Evolutionary conservation across 2,329 filamentous ascomycete genomes (phyloP), one percentile per base, ranked within the genome.

Genomic region (Talaromyces sp.): DNA sequence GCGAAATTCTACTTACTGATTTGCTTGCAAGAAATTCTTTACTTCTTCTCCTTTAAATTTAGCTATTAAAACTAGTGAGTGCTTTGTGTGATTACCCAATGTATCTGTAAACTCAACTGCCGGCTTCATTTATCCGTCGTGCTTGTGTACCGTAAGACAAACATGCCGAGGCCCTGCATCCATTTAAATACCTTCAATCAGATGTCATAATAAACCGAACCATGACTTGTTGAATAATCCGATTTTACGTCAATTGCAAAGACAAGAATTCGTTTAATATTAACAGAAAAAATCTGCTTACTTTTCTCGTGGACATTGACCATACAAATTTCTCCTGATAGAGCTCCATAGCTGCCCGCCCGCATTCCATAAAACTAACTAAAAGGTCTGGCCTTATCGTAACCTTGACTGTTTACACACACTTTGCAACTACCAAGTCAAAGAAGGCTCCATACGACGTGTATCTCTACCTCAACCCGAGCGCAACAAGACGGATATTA

Each of bases 81-180:
- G n/a, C n/a, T n/a, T n/a, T n/a, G n/a, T n/a, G n/a, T n/a, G n/a
- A n/a, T n/a, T n/a, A n/a, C n/a, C n/a, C n/a, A n/a, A n/a, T n/a
- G n/a, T n/a, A n/a, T n/a, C n/a, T n/a, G n/a, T n/a, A n/a, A n/a
- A n/a, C n/a, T n/a, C n/a, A n/a, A n/a, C n/a, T n/a, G n/a, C n/a
- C n/a, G n/a, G n/a, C n/a, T n/a, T n/a, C n/a, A n/a, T n/a, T n/a
- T n/a, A n/a, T n/a, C n/a, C n/a, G n/a, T n/a, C n/a, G n/a, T n/a
- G n/a, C n/a, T n/a, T n/a, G n/a, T n/a, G n/a, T n/a, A n/a, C n/a
- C n/a, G 48, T 37, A 37, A 3, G 39, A 41, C 36, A 39, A 13
- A 52, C 48, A 52, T 37, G 48, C 48, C 48, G 33, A 25, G 48
- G 48, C 48, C n/a, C 35, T 52, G 48, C 17, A 25, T 21, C 35